A percentile compares a stretch with the other conserved stretches of the same genome.
Conservation (phyloP, 768 basidiomycete genomes). For the Cantharellus anzutake region DNA sequence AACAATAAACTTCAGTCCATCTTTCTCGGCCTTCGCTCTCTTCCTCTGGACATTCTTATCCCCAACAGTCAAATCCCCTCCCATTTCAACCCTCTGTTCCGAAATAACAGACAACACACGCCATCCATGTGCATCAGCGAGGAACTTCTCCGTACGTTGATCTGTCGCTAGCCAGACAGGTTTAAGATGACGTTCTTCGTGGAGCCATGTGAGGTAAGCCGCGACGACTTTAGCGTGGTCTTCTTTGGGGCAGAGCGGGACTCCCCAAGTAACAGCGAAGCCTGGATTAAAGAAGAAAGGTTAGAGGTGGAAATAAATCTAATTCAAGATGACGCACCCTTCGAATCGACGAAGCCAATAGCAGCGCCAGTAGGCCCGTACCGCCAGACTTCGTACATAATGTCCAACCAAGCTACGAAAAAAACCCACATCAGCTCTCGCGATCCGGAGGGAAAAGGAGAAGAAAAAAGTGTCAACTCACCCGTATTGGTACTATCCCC, state of each 20-base stretch:
- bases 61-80: constrained; percentile 27
- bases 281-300: no score
- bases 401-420: constrained; percentile 38
- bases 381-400: constrained; percentile 28
- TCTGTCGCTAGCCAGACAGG: constrained; percentile 45
- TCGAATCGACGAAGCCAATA: constrained; percentile 37
- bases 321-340: constrained; percentile 10
- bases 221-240: constrained; percentile 26
- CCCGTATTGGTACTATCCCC: constrained; percentile 45
- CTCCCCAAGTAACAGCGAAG: constrained; percentile 44
- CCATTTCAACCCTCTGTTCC: constrained; percentile 36
- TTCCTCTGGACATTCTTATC: constrained; percentile 42
- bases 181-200: constrained; percentile 24
- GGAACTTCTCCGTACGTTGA: constrained; percentile 29
- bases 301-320: no score
- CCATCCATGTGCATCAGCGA: constrained; percentile 34
- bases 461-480: no score
- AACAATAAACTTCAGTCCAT: constrained; percentile 30
- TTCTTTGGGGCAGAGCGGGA: constrained; percentile 28
- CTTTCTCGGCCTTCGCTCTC: constrained; percentile 35
- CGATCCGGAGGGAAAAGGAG: no score
- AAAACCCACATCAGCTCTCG: no score
- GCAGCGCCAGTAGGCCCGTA: constrained; percentile 37
- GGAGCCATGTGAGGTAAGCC: constrained; percentile 27
- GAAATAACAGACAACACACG: constrained; percentile 24